Evolutionary conservation across 257 asterid genomes (phyloP).

Genomic region (Plantago major): DNA sequence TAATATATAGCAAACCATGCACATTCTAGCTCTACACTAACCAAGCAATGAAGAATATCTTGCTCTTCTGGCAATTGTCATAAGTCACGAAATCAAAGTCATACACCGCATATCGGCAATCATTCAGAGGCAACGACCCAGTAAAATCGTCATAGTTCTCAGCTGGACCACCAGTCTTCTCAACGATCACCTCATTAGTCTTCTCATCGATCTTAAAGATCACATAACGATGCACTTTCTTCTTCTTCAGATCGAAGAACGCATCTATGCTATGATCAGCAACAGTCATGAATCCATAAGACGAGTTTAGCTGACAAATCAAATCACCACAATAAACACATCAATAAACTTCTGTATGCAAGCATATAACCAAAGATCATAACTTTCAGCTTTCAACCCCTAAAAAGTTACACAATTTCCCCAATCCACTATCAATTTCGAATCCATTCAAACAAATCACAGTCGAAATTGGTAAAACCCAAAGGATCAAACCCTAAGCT

Average conservation of each 20-base stretch:
- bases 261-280: slow-evolving; percentile 24
- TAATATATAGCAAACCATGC: background rate
- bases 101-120: slow-evolving; percentile 25
- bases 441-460: too few species aligned
- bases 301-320: slow-evolving; percentile 20
- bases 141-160: slow-evolving; percentile 22
- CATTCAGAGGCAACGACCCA: slow-evolving; percentile 23
- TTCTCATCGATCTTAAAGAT: slow-evolving; percentile 26
- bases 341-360: background rate
- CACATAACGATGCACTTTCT: slow-evolving; percentile 19
- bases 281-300: slow-evolving; percentile 18
- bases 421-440: too few species aligned
- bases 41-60: slow-evolving; percentile 33
- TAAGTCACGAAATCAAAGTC: slow-evolving; percentile 29
- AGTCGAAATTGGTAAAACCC: too few species aligned
- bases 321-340: slow-evolving; percentile 2
- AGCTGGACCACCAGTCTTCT: slow-evolving; percentile 26
- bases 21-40: background rate
- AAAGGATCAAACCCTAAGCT: too few species aligned
- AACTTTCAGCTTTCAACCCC: too few species aligned
- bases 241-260: slow-evolving; percentile 27
- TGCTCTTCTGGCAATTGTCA: slow-evolving; percentile 31
- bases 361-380: too few species aligned
- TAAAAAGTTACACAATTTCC: too few species aligned
- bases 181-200: slow-evolving; percentile 26